Conservation (phyloP, 2,329 filamentous ascomycete genomes). For the Fusarium sp. region DNA sequence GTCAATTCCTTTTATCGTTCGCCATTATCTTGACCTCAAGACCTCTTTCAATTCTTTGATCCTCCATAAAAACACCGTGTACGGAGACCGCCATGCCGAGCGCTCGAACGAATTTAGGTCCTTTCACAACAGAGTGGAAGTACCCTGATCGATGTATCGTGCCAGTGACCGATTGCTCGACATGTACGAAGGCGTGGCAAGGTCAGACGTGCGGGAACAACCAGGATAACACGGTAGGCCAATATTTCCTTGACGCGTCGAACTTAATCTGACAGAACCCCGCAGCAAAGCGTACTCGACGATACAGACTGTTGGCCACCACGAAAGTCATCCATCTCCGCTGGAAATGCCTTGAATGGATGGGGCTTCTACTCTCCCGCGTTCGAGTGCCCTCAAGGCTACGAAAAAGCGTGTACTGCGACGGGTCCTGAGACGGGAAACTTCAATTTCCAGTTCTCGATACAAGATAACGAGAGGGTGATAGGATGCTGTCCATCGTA, state of each 20-base stretch:
- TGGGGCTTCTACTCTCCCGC: conserved; percentile 8
- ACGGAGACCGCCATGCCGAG: neutral
- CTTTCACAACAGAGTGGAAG: neutral
- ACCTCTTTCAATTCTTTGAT: neutral
- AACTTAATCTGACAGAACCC: neutral
- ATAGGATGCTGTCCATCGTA: conserved; percentile 6
- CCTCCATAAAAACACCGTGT: accelerated
- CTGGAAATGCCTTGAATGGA: neutral
- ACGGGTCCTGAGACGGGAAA: neutral
- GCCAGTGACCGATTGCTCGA: neutral
- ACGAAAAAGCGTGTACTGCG: neutral
- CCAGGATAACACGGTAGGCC: neutral
- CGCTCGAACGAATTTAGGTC: neutral
- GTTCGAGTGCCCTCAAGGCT: neutral
- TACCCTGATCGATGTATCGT: neutral
- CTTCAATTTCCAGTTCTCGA: conserved; percentile 5
- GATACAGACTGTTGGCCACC: neutral
- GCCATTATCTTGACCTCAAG: neutral
- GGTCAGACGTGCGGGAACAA: neutral
- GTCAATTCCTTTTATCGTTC: neutral
- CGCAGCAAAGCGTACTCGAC: neutral
- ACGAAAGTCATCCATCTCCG: neutral
- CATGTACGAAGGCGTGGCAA: neutral
- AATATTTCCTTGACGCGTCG: too few species aligned
- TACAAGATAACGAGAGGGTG: neutral